Base-by-base conservation (phyloP, 768 basidiomycete species). In the Coprinopsis cinerea region DNA sequence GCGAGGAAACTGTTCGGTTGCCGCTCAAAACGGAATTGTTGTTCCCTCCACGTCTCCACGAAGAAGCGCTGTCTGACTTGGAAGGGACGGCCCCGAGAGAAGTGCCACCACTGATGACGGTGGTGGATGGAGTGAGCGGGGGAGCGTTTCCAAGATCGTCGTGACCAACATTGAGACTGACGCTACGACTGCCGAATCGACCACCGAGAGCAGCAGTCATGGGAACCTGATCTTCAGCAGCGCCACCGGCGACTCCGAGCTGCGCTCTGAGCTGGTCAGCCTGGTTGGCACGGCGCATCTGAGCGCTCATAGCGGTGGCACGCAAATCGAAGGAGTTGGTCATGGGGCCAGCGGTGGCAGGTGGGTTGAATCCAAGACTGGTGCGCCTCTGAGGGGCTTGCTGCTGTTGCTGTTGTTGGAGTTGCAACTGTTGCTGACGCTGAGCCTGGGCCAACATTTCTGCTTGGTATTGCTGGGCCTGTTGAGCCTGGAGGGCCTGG, bases 141-240 rank as follows among this genome's bases (percentile, higher is more conserved):
- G 71, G 65, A 39, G 60, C 59, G 26, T 75, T 71, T 25, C 76
- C 72, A 30, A 77, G 65, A 18, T 74, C 64, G 20, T 73, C 74
- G 41, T 66, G 58, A 27, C 63, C 64, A 17, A 57, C 62, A 45
- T 72, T 73, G 53, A 73, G 54, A 58, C 74, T 77, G 52, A 67
- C 70, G 32, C 75, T 63, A 53, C 89, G 84, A 55, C 81, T 75
- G 25, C 87, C 88, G 52, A 87, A 89, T 54, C 81, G 81, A 40
- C 88, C 88, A 36, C 81, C 83, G 28, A 89, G 72, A 35, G 82
- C 75, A 41, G 90, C 88, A 24, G 88, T 86, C 89, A 89, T 88
- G 37, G 88, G 88, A 44, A 82, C 73, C 52, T 79, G 78, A 36
- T 85, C 83, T 40, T 82, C 79, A 27, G n/a, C n/a, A n/a, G 62